A percentile compares a stretch with the other conserved stretches of the same genome.
These are phyloP conservation scores for Xylariaceae sp. DNA, from an alignment of 2,329 filamentous ascomycete genomes.

Conservation along the genomic window DNA sequence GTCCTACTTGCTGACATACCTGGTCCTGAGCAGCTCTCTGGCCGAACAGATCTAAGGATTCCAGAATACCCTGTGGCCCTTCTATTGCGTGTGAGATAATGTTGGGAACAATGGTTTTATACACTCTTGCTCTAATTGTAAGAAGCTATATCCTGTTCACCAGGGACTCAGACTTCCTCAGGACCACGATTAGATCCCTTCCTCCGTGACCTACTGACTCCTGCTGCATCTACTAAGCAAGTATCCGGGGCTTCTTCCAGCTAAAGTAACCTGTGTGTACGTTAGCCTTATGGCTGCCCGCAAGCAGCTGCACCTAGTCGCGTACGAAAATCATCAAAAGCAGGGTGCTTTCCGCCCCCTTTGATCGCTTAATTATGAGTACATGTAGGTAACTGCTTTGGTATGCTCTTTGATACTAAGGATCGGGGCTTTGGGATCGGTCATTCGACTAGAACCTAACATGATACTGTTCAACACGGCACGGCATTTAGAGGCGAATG, in stretches of 20 bases:
- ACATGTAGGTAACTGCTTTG: too few relatives aligned
- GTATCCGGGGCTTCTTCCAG: slow-evolving; percentile 5
- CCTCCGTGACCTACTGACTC: neutral
- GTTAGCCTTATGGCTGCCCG: neutral
- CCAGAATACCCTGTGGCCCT: too few relatives aligned
- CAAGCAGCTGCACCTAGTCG: slow-evolving; percentile 3
- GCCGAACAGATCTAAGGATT: too few relatives aligned
- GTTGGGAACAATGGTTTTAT: too few relatives aligned
- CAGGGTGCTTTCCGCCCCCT: slow-evolving; percentile 1
- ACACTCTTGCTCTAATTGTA: too few relatives aligned
- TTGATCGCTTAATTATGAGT: neutral
- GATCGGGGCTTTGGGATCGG: neutral
- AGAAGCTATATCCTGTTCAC: too few relatives aligned
- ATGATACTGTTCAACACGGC: slow-evolving; percentile 7
- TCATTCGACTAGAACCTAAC: slow-evolving; percentile 5
- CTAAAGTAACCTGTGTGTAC: slow-evolving; percentile 5
- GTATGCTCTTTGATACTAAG: neutral
- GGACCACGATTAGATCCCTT: neutral
- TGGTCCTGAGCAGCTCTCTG: too few relatives aligned
- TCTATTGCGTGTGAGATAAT: too few relatives aligned
- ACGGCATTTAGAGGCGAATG: slow-evolving; percentile 1
- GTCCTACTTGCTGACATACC: too few relatives aligned
- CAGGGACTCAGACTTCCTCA: too few relatives aligned
- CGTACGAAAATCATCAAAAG: neutral
- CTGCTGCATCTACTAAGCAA: neutral